Conservation (phyloP, 2,329 filamentous ascomycete genomes). For the Colletotrichum scovillei region DNA sequence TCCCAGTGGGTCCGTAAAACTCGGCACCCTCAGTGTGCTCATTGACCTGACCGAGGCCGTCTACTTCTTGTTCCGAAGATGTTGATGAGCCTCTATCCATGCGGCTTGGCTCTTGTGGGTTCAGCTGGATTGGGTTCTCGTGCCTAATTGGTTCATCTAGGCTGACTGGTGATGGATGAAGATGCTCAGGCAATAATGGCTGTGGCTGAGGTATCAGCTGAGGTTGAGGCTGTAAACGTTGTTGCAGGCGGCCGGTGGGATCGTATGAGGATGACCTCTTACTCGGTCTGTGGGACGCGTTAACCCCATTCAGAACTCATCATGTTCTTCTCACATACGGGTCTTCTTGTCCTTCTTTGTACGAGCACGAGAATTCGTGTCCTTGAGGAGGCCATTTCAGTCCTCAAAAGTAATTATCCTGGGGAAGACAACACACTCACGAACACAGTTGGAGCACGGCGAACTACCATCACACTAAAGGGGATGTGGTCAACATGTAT, state of each 20-base stretch:
- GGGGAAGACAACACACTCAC: conserved; percentile 4
- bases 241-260: conserved; percentile 6
- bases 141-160: conserved; percentile 28
- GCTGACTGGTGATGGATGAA: conserved; percentile 25
- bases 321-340: not conserved
- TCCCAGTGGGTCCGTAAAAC: conserved; percentile 35
- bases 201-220: not conserved
- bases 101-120: not conserved
- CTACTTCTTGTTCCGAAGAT: conserved; percentile 30
- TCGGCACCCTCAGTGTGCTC: conserved; percentile 35
- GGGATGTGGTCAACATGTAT: not conserved
- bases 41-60: conserved; percentile 32
- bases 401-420: not conserved
- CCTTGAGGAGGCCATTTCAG: not conserved
- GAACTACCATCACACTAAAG: conserved; percentile 31
- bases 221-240: conserved; percentile 5
- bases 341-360: conserved; percentile 13
- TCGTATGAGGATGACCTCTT: not conserved
- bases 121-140: not conserved
- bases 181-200: not conserved
- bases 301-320: not conserved
- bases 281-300: not conserved
- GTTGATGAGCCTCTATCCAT: conserved; percentile 9
- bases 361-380: conserved; percentile 33
- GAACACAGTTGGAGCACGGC: conserved; percentile 34